Percentiles rank a stretch among this genome's conserved stretches.
phyloP scores from a whole-genome alignment of 345 rosid genomes.

The Mallotus nudiflorus region DNA sequence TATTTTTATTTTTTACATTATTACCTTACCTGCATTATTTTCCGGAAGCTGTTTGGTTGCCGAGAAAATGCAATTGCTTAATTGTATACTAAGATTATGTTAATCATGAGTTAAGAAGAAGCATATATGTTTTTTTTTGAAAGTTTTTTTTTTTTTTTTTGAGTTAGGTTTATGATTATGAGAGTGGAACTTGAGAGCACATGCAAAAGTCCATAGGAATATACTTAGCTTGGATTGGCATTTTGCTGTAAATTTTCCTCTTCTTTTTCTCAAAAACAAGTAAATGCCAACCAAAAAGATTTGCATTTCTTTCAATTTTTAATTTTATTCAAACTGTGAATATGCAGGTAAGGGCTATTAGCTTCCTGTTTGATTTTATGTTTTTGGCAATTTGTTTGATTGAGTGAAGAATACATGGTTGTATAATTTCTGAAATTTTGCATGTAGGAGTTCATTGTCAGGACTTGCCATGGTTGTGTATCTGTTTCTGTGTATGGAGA shows the following conservation, averaged over 20 bases:
- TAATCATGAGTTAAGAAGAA: neutral
- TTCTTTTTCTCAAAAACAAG: neutral
- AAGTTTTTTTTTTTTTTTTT: too few species aligned
- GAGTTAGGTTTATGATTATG: neutral
- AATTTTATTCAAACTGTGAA: too few species aligned
- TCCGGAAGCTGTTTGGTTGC: slow-evolving; percentile 24
- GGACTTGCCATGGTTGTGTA: slow-evolving; percentile 60
- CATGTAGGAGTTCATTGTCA: slow-evolving; percentile 69
- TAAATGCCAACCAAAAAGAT: neutral
- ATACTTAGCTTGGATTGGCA: slow-evolving; percentile 26
- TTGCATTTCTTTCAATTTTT: too few species aligned
- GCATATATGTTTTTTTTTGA: too few species aligned
- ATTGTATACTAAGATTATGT: slow-evolving; percentile 4
- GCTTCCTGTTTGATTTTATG: neutral
- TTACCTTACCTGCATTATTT: neutral
- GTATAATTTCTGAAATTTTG: slow-evolving; percentile 23
- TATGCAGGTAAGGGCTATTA: neutral
- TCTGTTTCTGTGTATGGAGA: slow-evolving; percentile 91
- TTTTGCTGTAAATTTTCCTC: too few species aligned
- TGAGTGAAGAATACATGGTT: neutral
- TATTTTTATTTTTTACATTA: too few species aligned
- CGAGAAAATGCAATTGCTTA: slow-evolving; percentile 34
- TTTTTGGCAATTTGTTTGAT: slow-evolving; percentile 8
- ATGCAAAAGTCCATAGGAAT: slow-evolving; percentile 17
- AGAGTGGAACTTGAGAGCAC: too few species aligned